Evolutionary conservation across 1,139 yeast species (phyloP).

Genomic region (Geotrichum siamense): DNA sequence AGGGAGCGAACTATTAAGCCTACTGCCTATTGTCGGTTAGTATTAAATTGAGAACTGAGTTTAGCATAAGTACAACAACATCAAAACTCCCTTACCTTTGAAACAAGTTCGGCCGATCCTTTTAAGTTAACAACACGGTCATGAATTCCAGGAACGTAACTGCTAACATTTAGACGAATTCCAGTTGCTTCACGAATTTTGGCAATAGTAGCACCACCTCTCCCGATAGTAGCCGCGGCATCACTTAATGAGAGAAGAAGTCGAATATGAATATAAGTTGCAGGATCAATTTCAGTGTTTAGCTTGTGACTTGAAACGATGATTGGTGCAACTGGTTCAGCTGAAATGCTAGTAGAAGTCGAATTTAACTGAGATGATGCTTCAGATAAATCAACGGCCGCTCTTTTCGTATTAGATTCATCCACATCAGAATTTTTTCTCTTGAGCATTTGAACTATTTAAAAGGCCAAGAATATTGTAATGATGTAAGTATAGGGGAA

Average conservation of each 20-base stretch:
- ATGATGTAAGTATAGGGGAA: too few relatives aligned
- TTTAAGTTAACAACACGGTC: conserved; percentile 72
- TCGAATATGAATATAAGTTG: conserved; percentile 57
- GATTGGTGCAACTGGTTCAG: conserved; percentile 7
- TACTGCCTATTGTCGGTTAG: conserved; percentile 57
- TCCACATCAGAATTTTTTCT: conserved; percentile 58
- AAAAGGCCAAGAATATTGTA: too few relatives aligned
- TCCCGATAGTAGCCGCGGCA: conserved; percentile 70
- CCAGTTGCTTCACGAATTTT: conserved; percentile 58
- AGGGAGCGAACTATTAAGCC: conserved; percentile 66
- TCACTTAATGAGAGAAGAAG: conserved; percentile 75
- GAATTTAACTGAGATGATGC: conserved; percentile 2
- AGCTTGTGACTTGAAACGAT: conserved; percentile 18
- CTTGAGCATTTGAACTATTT: conserved; percentile 55
- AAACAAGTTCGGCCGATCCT: conserved; percentile 75
- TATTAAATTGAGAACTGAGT: too few relatives aligned
- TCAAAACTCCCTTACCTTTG: conserved; percentile 38
- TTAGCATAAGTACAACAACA: background rate
- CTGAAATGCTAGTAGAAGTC: background rate
- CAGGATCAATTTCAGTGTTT: conserved; percentile 36
- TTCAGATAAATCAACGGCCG: conserved; percentile 52
- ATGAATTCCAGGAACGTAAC: conserved; percentile 62
- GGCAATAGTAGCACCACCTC: conserved; percentile 65
- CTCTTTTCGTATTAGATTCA: conserved; percentile 46
- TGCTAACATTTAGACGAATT: conserved; percentile 70